Base-by-base conservation (phyloP, 78 protist species). In the Ministeria vibrans region DNA sequence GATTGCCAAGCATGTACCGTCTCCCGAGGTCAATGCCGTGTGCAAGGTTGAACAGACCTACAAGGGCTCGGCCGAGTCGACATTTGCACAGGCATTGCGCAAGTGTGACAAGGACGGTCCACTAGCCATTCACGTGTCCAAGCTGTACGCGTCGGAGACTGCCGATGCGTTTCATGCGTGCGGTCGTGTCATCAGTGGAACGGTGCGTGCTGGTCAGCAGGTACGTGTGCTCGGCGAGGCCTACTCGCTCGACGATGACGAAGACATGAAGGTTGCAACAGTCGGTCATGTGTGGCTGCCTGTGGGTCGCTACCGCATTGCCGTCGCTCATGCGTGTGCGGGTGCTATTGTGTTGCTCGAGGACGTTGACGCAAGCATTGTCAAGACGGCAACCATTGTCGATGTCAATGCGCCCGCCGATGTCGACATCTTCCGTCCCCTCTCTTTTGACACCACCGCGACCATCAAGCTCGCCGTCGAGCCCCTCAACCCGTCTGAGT, bases 281-380 rank as follows among this genome's bases (percentile, higher is more conserved):
- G 79, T 89, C 25, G 30, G 78, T 15, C 11, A 53, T 1, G 23
- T 95, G 6, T 92, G 78, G 77, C 34, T 97, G 39, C 36, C 70
- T 0, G 88, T 88, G 45, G 82, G 92, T 15, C 44, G 95, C 38
- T 95, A 95, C 79, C 83, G 89, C 63, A 64, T 95, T 28, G 88
- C 82, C 41, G 75, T 95, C 32, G 46, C 38, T 32, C 38, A 32
- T 1, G 96, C 80, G 41, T 74, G 84, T 4, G 95, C 99, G 0
- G 99, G 99, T 41, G 77, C 30, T 68, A 87, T 94, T 93, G 96
- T 95, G 42, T 83, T 97, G 44, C 22, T 96, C 20, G 97, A 87
- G 36, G 98, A 98, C 32, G 51, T 97, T 18, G 99, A 95, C 87
- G 68, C 44, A 4, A 61, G 90, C 36, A 91, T 93, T 42, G 38